Evolutionary conservation across 2,329 filamentous ascomycete genomes (phyloP).

Genomic region (Pestalotiopsis sp.): DNA sequence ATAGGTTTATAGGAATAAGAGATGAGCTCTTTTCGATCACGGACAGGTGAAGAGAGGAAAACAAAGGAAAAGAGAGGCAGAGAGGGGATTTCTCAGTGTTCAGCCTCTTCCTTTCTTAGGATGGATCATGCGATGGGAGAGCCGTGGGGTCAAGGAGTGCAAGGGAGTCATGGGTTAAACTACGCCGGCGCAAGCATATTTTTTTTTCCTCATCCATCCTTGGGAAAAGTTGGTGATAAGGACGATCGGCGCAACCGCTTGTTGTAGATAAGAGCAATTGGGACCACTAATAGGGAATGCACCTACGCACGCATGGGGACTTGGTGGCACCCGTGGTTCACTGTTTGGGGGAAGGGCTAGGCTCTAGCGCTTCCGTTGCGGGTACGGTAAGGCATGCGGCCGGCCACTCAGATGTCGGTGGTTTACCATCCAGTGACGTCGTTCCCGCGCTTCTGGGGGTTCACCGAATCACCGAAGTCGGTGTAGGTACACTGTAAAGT

Average conservation of each 20-base stretch:
- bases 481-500: neutral
- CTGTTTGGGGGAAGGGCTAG: neutral
- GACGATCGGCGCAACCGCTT: neutral
- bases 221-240: neutral
- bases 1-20: neutral
- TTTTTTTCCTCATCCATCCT: neutral
- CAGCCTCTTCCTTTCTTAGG: neutral
- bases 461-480: slow-evolving; percentile 1
- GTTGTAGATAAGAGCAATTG: slow-evolving; percentile 2
- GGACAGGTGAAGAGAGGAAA: neutral
- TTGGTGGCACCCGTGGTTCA: neutral
- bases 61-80: neutral
- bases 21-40: neutral
- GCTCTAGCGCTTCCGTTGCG: neutral
- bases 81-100: neutral
- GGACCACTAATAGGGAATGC: slow-evolving; percentile 1
- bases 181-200: neutral
- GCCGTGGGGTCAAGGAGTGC: neutral
- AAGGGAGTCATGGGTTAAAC: neutral
- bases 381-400: neutral
- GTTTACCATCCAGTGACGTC: slow-evolving; percentile 6
- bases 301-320: neutral
- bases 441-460: neutral
- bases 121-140: neutral
- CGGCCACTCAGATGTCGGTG: neutral